Evolutionary conservation across 768 basidiomycete genomes (phyloP), one percentile per base, ranked within the genome.

Genomic region (Psilocybe azurescens): DNA sequence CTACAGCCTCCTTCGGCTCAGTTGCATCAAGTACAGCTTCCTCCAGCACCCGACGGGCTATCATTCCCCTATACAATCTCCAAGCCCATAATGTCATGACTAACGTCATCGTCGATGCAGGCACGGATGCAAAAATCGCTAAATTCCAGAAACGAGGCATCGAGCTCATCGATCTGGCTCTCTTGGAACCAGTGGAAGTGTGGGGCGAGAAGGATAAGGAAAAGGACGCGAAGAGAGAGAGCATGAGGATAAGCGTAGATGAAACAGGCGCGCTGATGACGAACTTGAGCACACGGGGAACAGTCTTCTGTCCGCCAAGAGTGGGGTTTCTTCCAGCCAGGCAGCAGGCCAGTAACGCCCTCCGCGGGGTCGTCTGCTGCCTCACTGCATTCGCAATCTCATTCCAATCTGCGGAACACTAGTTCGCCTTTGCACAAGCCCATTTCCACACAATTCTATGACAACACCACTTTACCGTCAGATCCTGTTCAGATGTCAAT

Each of bases 31-130:
- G 66, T 18, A 65, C 69, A 32, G 58, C 67, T 28, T 67, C 71
- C 13, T 63, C 66, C 7, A 69, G 67, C 60, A 41, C 67, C 18
- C 63, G 73, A 33, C 79, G 82, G 18, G 74, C 80, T 1, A 94
- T 95, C 70, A 88, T 94, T 59, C 93, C 94, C 0, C 78, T 95
- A 2, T 94, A 95, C 75, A 95, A 94, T 69, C 83, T 96, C 20
- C 89, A 91, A 61, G 93, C 93, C 0, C 94, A 96, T 73, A 90
- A 93, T 64, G 90, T 95, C 53, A 82, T 94, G 82, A 88, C 92
- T 11, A 95, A 94, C 68, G 86, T 87, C 38, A 89, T 95, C 58
- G 84, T 93, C 30, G 94, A 95, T 70, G 94, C 94, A 0, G 94
- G 94, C 44, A 95, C 93, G 0, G 93, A 94, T 60, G 89, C 90